These are phyloP conservation scores for Fusarium sp. DNA, from an alignment of 2,329 filamentous ascomycete genomes.

Conservation along the genomic window DNA sequence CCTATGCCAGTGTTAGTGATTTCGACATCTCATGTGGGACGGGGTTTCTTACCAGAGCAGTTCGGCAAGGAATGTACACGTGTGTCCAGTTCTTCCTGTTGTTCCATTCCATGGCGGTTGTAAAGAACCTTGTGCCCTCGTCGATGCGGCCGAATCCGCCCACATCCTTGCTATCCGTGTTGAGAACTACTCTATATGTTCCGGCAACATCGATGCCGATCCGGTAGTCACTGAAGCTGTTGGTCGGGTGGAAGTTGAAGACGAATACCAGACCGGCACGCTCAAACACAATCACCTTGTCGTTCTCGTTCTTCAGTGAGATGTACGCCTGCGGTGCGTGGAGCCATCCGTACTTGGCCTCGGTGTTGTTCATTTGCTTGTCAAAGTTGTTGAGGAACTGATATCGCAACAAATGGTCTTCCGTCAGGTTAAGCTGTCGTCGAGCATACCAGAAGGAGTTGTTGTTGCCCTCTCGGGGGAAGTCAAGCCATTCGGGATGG, in stretches of 20 bases:
- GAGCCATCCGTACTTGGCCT: constrained; percentile 93
- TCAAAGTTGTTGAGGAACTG: constrained; percentile 95
- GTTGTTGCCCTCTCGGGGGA: constrained; percentile 90
- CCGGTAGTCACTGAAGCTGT: constrained; percentile 92
- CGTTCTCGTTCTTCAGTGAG: constrained; percentile 90
- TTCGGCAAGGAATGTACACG: constrained; percentile 87
- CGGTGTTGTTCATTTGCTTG: constrained; percentile 86
- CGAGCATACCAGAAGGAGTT: constrained; percentile 96
- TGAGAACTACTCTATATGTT: constrained; percentile 88
- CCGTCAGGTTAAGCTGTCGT: constrained; percentile 91
- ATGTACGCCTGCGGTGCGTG: constrained; percentile 88
- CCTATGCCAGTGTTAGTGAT: constrained; percentile 50
- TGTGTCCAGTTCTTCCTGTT: constrained; percentile 89
- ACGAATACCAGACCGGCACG: constrained; percentile 89
- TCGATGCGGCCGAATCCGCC: constrained; percentile 85
- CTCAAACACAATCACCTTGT: constrained; percentile 97
- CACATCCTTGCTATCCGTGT: constrained; percentile 80
- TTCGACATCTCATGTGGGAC: background rate
- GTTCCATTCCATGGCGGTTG: constrained; percentile 92
- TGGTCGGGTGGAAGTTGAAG: constrained; percentile 92
- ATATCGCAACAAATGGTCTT: constrained; percentile 88
- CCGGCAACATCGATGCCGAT: constrained; percentile 87
- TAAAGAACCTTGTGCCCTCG: constrained; percentile 89
- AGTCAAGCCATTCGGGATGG: constrained; percentile 98
- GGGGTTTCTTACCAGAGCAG: constrained; percentile 76